phyloP scores from a whole-genome alignment of 2,329 filamentous ascomycete species.

The Lachnellula willkommii region DNA sequence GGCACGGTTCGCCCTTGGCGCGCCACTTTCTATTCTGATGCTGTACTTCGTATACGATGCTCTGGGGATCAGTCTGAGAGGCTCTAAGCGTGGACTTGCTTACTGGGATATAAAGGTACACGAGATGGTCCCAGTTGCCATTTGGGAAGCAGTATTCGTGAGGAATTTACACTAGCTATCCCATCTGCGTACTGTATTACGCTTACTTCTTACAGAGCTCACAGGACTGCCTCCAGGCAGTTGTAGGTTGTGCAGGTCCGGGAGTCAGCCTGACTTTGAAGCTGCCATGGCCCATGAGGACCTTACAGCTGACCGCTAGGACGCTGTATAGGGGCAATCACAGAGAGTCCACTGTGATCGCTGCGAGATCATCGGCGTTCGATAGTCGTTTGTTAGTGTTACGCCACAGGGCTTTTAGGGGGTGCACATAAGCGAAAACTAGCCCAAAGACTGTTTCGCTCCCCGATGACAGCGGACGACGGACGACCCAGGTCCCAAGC shows the following conservation, averaged over 20 bases:
- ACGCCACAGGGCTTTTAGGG: slow-evolving; percentile 13
- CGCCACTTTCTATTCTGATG: slow-evolving; percentile 25
- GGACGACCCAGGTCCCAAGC: not conserved
- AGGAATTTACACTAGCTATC: no score
- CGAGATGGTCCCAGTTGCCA: not conserved
- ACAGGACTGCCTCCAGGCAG: no score
- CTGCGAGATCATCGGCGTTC: slow-evolving; percentile 16
- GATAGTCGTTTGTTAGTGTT: slow-evolving; percentile 18
- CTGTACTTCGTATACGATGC: not conserved
- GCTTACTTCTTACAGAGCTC: no score
- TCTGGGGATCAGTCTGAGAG: slow-evolving; percentile 1
- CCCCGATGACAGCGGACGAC: slow-evolving; percentile 5
- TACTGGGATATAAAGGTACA: no score
- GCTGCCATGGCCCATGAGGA: not conserved
- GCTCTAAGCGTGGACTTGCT: no score
- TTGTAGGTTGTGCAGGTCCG: no score
- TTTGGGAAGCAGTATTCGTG: no score
- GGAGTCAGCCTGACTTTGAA: no score
- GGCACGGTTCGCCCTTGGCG: slow-evolving; percentile 21
- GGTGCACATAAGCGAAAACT: slow-evolving; percentile 9
- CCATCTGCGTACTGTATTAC: no score
- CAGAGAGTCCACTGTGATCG: not conserved
- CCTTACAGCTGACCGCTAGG: slow-evolving; percentile 12
- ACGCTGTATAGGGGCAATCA: slow-evolving; percentile 6
- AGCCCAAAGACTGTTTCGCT: not conserved